Conservation (phyloP, 2,329 filamentous ascomycete species). For the Phaeosphaeriaceae sp. region DNA sequence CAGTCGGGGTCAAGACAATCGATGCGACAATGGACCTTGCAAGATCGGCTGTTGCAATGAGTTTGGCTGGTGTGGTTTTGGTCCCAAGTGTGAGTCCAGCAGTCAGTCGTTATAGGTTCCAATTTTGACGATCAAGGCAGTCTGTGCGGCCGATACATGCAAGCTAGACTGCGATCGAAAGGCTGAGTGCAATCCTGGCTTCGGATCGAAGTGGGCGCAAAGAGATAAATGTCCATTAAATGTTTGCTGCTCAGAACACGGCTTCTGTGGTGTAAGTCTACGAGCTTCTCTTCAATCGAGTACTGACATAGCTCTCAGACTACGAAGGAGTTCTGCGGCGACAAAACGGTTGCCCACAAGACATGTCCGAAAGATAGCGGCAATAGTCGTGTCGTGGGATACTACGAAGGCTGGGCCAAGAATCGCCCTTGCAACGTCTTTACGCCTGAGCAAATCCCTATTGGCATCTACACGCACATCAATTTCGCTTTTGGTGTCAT, state of each 20-base stretch:
- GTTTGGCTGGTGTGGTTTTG: constrained; percentile 1
- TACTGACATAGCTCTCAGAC: neutral
- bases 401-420: constrained; percentile 17
- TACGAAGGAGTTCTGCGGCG: neutral
- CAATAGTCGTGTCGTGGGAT: constrained; percentile 7
- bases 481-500: constrained; percentile 17
- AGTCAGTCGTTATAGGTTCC: neutral
- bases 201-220: neutral
- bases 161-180: neutral
- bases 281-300: neutral
- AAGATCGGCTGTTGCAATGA: constrained; percentile 2
- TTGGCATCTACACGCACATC: constrained; percentile 9
- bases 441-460: constrained; percentile 9
- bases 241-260: neutral
- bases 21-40: constrained; percentile 2
- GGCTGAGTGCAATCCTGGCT: neutral
- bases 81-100: neutral
- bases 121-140: neutral
- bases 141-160: constrained; percentile 1
- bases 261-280: constrained; percentile 2
- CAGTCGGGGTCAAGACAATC: neutral
- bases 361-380: constrained; percentile 4
- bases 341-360: constrained; percentile 1
- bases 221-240: constrained; percentile 2
- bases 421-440: constrained; percentile 3